These are phyloP conservation scores for Coemansia sp. DNA, from an alignment of 192 early-diverging fungal species.

Conservation along the genomic window DNA sequence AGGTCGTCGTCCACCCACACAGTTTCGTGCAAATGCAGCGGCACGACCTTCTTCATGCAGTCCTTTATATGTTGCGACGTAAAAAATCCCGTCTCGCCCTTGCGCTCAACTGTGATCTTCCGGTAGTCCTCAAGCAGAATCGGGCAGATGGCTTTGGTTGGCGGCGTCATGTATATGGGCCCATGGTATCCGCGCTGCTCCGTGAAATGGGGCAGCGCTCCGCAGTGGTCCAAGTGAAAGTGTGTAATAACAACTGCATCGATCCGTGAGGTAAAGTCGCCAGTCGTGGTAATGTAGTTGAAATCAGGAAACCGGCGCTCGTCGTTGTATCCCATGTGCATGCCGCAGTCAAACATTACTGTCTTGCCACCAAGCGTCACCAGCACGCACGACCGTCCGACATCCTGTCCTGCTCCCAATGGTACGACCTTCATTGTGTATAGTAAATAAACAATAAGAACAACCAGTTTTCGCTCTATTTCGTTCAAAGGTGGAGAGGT, in stretches of 20 bases:
- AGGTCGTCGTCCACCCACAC: conserved; percentile 82
- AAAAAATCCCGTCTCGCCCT: conserved; percentile 89
- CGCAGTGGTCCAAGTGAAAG: conserved; percentile 99
- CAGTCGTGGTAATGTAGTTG: conserved; percentile 80
- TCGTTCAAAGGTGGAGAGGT: too few species aligned
- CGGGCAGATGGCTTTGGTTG: conserved; percentile 93
- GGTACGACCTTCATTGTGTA: conserved; percentile 58
- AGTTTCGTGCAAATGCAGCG: conserved; percentile 83
- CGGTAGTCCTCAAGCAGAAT: conserved; percentile 93
- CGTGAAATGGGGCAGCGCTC: conserved; percentile 93
- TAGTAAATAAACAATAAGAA: too few species aligned
- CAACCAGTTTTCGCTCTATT: too few species aligned
- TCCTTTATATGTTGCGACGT: conserved; percentile 83
- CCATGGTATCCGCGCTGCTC: conserved; percentile 94
- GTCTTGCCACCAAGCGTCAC: conserved; percentile 76
- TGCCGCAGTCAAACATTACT: conserved; percentile 92
- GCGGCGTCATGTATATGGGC: conserved; percentile 97
- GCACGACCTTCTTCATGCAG: conserved; percentile 93
- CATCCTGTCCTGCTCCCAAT: conserved; percentile 82
- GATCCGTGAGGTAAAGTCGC: conserved; percentile 76
- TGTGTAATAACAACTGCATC: conserved; percentile 95
- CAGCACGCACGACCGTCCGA: conserved; percentile 80
- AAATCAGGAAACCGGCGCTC: conserved; percentile 95
- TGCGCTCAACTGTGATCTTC: conserved; percentile 85
- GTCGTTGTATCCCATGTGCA: conserved; percentile 95